Conservation (phyloP, 116 monocot species). For the Dioscorea cayenensis region DNA sequence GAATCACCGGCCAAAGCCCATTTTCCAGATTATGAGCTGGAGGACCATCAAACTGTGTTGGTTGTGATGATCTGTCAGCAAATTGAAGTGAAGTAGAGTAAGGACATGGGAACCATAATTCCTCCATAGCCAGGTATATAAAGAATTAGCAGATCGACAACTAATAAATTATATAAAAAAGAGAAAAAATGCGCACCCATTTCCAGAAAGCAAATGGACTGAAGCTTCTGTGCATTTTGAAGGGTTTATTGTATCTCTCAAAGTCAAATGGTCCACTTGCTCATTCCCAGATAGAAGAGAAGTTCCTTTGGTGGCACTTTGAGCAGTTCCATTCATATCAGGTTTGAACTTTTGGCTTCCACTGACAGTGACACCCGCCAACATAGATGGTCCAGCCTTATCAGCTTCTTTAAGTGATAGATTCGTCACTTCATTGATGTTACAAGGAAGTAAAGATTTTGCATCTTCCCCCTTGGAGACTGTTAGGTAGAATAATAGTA, state of each 20-base stretch:
- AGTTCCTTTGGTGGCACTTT: neutral
- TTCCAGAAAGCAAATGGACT: conserved; percentile 1
- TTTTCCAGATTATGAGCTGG: conserved; percentile 1
- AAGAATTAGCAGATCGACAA: neutral
- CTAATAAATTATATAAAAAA: neutral
- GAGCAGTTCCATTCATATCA: neutral
- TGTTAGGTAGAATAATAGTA: conserved; percentile 3
- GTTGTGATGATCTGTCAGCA: conserved; percentile 5
- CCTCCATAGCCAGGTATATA: neutral
- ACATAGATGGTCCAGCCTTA: conserved; percentile 3
- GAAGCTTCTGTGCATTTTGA: neutral
- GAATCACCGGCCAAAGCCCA: conserved; percentile 2
- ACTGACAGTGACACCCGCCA: neutral
- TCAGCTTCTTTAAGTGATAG: conserved; percentile 3
- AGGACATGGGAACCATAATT: neutral
- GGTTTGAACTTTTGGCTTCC: conserved; percentile 6
- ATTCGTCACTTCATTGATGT: neutral
- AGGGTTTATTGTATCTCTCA: neutral
- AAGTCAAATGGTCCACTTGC: neutral
- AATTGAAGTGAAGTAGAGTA: neutral
- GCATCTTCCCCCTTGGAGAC: conserved; percentile 11
- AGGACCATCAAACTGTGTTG: conserved; percentile 7
- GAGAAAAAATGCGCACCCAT: conserved; percentile 17
- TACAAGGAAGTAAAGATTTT: conserved; percentile 4
- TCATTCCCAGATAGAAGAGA: conserved; percentile 3